These are phyloP conservation scores for Ascochyta viciae-villosae DNA, from an alignment of 2,329 filamentous ascomycete species.

Conservation along the genomic window DNA sequence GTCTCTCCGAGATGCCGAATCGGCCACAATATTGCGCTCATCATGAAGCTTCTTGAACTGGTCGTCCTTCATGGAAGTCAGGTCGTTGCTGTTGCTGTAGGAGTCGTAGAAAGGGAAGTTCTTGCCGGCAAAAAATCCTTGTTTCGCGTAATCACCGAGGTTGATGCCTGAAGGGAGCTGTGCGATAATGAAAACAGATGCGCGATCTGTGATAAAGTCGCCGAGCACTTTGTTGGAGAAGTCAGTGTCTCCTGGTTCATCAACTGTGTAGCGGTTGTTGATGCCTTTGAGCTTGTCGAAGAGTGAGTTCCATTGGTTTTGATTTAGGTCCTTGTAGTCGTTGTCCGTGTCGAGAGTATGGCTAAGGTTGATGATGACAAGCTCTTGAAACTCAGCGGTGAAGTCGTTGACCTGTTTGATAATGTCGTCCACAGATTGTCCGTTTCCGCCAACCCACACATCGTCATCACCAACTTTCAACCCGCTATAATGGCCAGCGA, in stretches of 20 bases:
- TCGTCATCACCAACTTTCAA: constrained; percentile 43
- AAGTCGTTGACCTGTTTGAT: constrained; percentile 57
- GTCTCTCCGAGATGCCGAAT: constrained; percentile 34
- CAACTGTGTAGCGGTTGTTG: constrained; percentile 49
- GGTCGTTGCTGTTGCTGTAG: constrained; percentile 47
- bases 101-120: constrained; percentile 48
- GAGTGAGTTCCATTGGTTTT: constrained; percentile 53
- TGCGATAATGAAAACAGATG: constrained; percentile 47
- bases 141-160: constrained; percentile 38
- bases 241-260: constrained; percentile 34
- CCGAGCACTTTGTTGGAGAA: constrained; percentile 43
- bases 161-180: constrained; percentile 40
- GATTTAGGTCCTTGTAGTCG: constrained; percentile 47
- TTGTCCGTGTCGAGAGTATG: constrained; percentile 55
- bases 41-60: constrained; percentile 48
- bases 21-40: constrained; percentile 38
- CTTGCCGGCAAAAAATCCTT: constrained; percentile 44
- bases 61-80: constrained; percentile 43
- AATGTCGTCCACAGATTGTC: constrained; percentile 54
- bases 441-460: constrained; percentile 55
- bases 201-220: constrained; percentile 48
- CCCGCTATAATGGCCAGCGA: constrained; percentile 52
- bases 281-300: constrained; percentile 53
- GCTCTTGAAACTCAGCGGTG: constrained; percentile 53
- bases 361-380: constrained; percentile 57